Conservation (phyloP, 2,329 filamentous ascomycete genomes). For the Aspergillus ruber region DNA sequence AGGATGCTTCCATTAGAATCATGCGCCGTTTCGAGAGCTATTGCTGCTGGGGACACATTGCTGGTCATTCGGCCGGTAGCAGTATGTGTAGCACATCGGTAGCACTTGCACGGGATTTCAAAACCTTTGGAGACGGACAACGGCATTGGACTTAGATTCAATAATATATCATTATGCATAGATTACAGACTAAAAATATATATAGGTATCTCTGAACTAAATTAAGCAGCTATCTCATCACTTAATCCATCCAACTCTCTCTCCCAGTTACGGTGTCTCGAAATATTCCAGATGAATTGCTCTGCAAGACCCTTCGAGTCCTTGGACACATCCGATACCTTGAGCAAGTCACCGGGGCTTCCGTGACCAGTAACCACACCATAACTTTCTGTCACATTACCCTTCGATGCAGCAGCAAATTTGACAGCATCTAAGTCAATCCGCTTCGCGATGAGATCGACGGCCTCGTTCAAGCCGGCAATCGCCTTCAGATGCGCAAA, state of each 20-base stretch:
- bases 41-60: no score
- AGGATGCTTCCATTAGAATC: no score
- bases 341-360: slow-evolving; percentile 14
- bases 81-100: no score
- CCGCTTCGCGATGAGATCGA: slow-evolving; percentile 24
- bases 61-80: no score
- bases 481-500: slow-evolving; percentile 78
- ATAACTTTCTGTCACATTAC: slow-evolving; percentile 23
- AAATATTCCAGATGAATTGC: slow-evolving; percentile 63
- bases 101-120: no score
- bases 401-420: slow-evolving; percentile 12
- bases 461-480: slow-evolving; percentile 55
- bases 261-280: slow-evolving; percentile 66
- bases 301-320: slow-evolving; percentile 62
- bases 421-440: slow-evolving; percentile 22
- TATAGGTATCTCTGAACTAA: not conserved
- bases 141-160: no score
- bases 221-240: slow-evolving; percentile 61
- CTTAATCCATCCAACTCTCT: slow-evolving; percentile 68
- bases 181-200: not conserved
- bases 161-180: no score
- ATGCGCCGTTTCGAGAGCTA: no score
- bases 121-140: no score
- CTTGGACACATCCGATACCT: slow-evolving; percentile 52
- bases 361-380: slow-evolving; percentile 29